Percentiles rank a stretch among this genome's conserved stretches.
phyloP scores from a whole-genome alignment of 805 yeast genomes.

The Wickerhamiella hasegawae region DNA sequence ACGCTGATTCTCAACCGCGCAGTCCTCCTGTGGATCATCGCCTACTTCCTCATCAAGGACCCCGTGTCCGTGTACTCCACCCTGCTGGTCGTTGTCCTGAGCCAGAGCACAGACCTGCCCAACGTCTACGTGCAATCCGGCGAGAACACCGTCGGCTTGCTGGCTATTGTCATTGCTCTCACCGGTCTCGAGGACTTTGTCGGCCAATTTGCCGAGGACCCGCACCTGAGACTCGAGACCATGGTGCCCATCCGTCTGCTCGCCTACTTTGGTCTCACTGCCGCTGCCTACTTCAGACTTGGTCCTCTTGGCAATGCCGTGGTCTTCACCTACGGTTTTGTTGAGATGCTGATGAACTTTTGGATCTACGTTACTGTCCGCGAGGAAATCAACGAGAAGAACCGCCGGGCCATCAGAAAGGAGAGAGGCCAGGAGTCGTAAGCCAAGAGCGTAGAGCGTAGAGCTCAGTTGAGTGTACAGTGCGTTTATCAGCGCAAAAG shows the following conservation, averaged over 20 bases:
- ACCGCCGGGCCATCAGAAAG: slow-evolving; percentile 10
- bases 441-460: no score
- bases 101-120: slow-evolving; percentile 14
- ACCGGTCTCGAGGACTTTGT: slow-evolving; percentile 18
- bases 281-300: slow-evolving; percentile 12
- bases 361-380: slow-evolving; percentile 17
- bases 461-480: no score
- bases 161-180: slow-evolving; percentile 15
- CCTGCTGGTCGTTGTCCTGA: slow-evolving; percentile 15
- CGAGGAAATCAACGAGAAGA: slow-evolving; percentile 22
- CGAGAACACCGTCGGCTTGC: slow-evolving; percentile 16
- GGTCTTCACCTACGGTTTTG: slow-evolving; percentile 18
- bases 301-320: slow-evolving; percentile 17
- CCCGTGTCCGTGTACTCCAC: slow-evolving; percentile 17
- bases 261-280: slow-evolving; percentile 14
- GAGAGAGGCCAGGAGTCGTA: slow-evolving; percentile 13
- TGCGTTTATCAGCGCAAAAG: no score
- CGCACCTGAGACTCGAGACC: slow-evolving; percentile 13
- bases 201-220: slow-evolving; percentile 12
- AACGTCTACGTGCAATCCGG: slow-evolving; percentile 12
- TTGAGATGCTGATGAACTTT: slow-evolving; percentile 20
- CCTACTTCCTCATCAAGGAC: slow-evolving; percentile 17
- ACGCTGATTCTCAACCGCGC: slow-evolving; percentile 14
- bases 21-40: slow-evolving; percentile 15
- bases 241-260: slow-evolving; percentile 18